A percentile compares a stretch with the other conserved stretches of the same genome.
These are phyloP conservation scores for Babesia ovis DNA, from an alignment of 169 alveolate genomes.

Conservation along the genomic window DNA sequence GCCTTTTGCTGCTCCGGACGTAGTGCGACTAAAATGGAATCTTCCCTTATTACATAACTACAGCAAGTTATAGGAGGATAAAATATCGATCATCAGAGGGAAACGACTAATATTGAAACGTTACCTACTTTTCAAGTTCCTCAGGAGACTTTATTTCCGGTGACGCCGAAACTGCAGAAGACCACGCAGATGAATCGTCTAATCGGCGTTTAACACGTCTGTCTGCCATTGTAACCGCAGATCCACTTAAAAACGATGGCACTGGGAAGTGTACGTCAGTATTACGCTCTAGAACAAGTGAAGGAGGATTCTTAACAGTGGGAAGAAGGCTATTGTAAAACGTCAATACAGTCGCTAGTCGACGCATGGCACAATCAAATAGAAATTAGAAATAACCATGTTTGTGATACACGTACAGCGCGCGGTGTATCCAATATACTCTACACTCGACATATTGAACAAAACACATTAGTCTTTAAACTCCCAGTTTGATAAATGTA, in stretches of 20 bases:
- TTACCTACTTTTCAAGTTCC: constrained; percentile 51
- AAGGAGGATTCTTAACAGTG: not conserved
- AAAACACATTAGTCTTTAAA: no score
- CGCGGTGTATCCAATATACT: not conserved
- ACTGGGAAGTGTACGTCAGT: not conserved
- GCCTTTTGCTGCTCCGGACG: constrained; percentile 1
- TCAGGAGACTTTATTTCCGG: constrained; percentile 22
- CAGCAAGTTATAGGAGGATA: no score
- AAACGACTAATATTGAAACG: no score
- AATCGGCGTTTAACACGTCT: constrained; percentile 13
- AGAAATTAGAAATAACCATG: not conserved
- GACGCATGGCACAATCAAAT: not conserved
- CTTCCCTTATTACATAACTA: constrained; percentile 35
- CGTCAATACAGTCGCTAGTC: not conserved
- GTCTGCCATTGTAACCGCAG: not conserved
- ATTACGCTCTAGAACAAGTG: not conserved
- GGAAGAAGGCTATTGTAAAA: not conserved
- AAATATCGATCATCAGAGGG: no score
- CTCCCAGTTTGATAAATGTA: no score
- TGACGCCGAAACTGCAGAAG: not conserved
- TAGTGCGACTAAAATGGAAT: constrained; percentile 26
- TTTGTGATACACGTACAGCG: not conserved
- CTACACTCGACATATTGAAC: no score
- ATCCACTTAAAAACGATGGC: not conserved
- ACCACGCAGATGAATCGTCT: not conserved